These are phyloP conservation scores for Tricholoma terreum DNA, from an alignment of 768 basidiomycete species.

Conservation along the genomic window DNA sequence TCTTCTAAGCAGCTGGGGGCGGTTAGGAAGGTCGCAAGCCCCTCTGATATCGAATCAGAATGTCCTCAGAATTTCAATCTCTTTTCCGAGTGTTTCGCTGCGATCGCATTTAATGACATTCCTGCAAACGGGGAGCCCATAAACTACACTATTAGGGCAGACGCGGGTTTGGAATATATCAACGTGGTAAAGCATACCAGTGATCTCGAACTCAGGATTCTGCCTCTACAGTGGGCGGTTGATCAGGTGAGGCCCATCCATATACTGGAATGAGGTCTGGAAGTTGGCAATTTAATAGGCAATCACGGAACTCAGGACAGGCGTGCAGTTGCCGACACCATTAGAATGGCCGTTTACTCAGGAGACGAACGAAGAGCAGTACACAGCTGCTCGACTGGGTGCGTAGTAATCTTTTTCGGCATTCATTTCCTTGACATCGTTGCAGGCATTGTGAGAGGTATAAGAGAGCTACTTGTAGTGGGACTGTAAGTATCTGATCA, in stretches of 20 bases:
- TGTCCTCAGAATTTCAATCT: slow-evolving; percentile 77
- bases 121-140: slow-evolving; percentile 41
- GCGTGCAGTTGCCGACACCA: slow-evolving; percentile 51
- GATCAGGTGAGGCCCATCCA: slow-evolving; percentile 51
- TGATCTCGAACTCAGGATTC: slow-evolving; percentile 62
- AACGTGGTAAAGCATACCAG: slow-evolving; percentile 64
- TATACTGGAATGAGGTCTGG: background rate
- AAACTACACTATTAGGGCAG: slow-evolving; percentile 70
- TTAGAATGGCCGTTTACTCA: slow-evolving; percentile 71
- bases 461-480: slow-evolving; percentile 60
- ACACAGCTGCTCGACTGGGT: slow-evolving; percentile 55
- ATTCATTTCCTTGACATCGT: slow-evolving; percentile 4
- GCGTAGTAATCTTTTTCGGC: slow-evolving; percentile 17
- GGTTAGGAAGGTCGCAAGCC: slow-evolving; percentile 47
- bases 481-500: slow-evolving; percentile 48
- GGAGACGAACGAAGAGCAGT: slow-evolving; percentile 64
- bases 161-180: slow-evolving; percentile 60
- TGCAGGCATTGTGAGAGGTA: slow-evolving; percentile 59
- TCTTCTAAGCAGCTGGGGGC: slow-evolving; percentile 41
- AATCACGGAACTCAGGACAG: slow-evolving; percentile 67
- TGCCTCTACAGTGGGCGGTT: slow-evolving; percentile 77
- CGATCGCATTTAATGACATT: slow-evolving; percentile 57
- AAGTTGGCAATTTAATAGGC: slow-evolving; percentile 39
- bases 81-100: slow-evolving; percentile 69
- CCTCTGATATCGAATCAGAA: slow-evolving; percentile 45